These are phyloP conservation scores for Entrophospora sp. DNA, from an alignment of 192 early-diverging fungal genomes.

Conservation along the genomic window DNA sequence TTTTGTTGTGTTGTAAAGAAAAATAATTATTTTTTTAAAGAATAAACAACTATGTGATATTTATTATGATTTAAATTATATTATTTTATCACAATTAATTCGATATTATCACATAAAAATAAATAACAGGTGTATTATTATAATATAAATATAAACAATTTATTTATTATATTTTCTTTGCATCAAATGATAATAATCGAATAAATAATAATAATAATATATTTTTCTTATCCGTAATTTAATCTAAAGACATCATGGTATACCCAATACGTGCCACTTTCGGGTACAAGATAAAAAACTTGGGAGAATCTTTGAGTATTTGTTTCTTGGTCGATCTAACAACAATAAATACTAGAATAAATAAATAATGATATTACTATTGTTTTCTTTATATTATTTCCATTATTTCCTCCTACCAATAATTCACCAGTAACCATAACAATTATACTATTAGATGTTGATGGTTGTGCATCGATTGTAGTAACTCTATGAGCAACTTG, in stretches of 20 bases:
- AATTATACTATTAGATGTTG: conserved; percentile 51
- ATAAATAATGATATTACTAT: neutral
- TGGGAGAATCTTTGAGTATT: conserved; percentile 74
- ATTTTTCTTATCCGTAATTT: conserved; percentile 49
- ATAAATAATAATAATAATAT: neutral
- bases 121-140: too few relatives aligned
- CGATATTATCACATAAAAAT: too few relatives aligned
- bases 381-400: too few relatives aligned
- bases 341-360: neutral
- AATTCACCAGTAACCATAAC: conserved; percentile 83
- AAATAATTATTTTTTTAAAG: too few relatives aligned
- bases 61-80: too few relatives aligned
- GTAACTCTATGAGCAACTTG: conserved; percentile 62
- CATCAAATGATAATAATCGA: too few relatives aligned
- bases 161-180: too few relatives aligned
- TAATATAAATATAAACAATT: too few relatives aligned
- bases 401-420: conserved; percentile 43
- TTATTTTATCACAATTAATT: too few relatives aligned
- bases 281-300: conserved; percentile 78
- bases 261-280: conserved; percentile 61
- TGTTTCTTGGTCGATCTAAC: conserved; percentile 68
- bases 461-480: conserved; percentile 77
- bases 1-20: too few relatives aligned
- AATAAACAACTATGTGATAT: too few relatives aligned
- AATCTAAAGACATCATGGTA: conserved; percentile 80